These are phyloP conservation scores for Camellia japonica DNA, from an alignment of 148 eudicot genomes.

Conservation along the genomic window DNA sequence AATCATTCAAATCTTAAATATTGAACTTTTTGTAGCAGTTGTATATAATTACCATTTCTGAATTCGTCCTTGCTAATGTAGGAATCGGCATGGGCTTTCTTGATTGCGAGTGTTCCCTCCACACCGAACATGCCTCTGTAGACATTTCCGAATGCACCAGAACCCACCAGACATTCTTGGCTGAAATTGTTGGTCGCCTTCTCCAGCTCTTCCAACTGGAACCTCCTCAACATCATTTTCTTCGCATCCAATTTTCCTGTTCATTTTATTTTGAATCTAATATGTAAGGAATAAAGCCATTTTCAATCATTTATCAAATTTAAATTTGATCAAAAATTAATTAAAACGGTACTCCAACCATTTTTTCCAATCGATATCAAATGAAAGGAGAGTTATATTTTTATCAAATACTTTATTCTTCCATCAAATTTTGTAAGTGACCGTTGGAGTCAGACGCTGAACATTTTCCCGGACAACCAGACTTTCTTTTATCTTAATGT, in stretches of 20 bases:
- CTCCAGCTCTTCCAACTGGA: slow-evolving; percentile 29
- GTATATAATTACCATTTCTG: slow-evolving; percentile 33
- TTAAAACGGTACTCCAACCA: too few species aligned
- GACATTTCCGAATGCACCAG: slow-evolving; percentile 49
- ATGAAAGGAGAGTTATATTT: too few species aligned
- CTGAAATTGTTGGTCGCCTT: slow-evolving; percentile 45
- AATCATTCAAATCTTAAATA: background rate
- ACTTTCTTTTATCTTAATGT: too few species aligned
- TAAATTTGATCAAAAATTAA: too few species aligned
- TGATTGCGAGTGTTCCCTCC: slow-evolving; percentile 40
- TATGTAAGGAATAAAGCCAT: too few species aligned
- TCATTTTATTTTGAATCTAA: too few species aligned
- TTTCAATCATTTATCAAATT: too few species aligned
- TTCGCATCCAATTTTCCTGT: slow-evolving; percentile 28
- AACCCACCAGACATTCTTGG: slow-evolving; percentile 37
- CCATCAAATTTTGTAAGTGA: too few species aligned
- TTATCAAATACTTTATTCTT: too few species aligned
- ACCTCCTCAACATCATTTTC: slow-evolving; percentile 29
- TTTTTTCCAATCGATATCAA: too few species aligned
- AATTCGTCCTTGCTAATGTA: slow-evolving; percentile 39
- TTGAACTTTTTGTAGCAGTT: background rate
- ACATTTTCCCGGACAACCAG: fast-evolving
- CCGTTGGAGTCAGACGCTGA: too few species aligned
- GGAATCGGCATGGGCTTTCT: slow-evolving; percentile 34
- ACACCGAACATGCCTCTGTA: slow-evolving; percentile 35